Conservation (phyloP, 2,329 filamentous ascomycete species). For the Microsporum audouinii region DNA sequence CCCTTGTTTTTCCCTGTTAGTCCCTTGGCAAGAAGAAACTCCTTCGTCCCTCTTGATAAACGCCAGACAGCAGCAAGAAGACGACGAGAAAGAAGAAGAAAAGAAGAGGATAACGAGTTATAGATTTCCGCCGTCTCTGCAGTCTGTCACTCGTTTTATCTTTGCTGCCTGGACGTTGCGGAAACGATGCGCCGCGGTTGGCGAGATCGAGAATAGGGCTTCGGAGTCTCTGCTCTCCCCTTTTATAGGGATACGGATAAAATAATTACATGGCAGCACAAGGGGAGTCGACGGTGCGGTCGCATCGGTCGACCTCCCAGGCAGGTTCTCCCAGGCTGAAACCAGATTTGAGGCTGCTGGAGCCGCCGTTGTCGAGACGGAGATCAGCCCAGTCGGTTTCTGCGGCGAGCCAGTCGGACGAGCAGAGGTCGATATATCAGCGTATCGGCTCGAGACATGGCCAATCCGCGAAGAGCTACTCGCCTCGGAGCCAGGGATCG, state of each 20-base stretch:
- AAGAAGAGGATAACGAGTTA: no score
- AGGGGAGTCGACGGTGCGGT: conserved; percentile 9
- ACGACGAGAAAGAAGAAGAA: neutral
- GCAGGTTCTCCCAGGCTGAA: conserved; percentile 7
- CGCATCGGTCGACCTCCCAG: conserved; percentile 8
- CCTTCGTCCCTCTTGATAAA: no score
- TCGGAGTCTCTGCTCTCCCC: neutral
- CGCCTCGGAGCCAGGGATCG: neutral
- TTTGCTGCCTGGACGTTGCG: neutral
- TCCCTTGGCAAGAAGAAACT: neutral
- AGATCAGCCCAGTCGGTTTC: conserved; percentile 14
- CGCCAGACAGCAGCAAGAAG: neutral
- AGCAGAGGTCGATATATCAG: conserved; percentile 3
- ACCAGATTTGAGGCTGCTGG: conserved; percentile 10
- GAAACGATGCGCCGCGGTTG: neutral
- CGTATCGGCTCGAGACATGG: conserved; percentile 1
- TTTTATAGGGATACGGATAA: neutral
- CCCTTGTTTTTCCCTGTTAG: neutral
- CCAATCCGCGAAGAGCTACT: conserved; percentile 3
- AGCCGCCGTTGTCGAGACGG: conserved; percentile 10
- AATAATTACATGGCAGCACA: conserved; percentile 7
- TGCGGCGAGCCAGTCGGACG: conserved; percentile 11
- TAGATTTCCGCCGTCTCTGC: neutral
- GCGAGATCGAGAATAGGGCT: neutral
- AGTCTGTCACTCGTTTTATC: neutral